Conservation (phyloP, 345 rosid genomes). For the Ceriops decandra region DNA sequence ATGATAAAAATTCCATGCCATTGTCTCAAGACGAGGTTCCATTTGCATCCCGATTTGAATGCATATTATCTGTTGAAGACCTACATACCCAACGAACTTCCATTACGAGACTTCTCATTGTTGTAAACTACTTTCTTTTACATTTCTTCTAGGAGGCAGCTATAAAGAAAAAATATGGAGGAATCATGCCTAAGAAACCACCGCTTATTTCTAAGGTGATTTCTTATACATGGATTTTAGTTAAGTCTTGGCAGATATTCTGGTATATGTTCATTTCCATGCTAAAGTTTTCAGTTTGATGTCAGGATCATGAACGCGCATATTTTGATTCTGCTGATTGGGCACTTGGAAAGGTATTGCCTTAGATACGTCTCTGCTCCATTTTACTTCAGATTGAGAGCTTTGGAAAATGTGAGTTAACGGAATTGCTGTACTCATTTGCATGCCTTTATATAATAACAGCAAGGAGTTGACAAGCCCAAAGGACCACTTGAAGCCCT, state of each 20-base stretch:
- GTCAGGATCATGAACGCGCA: constrained; percentile 93
- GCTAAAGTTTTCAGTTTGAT: constrained; percentile 20
- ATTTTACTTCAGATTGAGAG: constrained; percentile 9
- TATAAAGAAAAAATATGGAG: constrained; percentile 90
- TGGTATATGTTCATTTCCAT: constrained; percentile 6
- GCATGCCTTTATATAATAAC: constrained; percentile 25
- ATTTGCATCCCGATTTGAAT: neutral
- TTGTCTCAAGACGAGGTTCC: constrained; percentile 66
- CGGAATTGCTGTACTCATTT: constrained; percentile 9
- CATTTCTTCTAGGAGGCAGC: constrained; percentile 47
- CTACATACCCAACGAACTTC: neutral
- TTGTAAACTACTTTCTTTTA: neutral
- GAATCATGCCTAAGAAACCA: constrained; percentile 92
- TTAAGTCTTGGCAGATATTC: neutral
- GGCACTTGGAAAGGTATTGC: constrained; percentile 96
- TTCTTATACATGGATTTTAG: neutral
- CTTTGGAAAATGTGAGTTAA: neutral
- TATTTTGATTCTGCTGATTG: constrained; percentile 99
- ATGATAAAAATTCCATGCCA: constrained; percentile 43
- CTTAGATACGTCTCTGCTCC: constrained; percentile 7
- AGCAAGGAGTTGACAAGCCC: constrained; percentile 98
- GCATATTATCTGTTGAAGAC: constrained; percentile 5
- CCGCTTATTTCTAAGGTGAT: constrained; percentile 95
- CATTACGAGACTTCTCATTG: neutral
- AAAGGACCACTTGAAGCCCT: constrained; percentile 99